Conservation (phyloP, 2,329 filamentous ascomycete genomes). For the Fusarium drepaniforme region DNA sequence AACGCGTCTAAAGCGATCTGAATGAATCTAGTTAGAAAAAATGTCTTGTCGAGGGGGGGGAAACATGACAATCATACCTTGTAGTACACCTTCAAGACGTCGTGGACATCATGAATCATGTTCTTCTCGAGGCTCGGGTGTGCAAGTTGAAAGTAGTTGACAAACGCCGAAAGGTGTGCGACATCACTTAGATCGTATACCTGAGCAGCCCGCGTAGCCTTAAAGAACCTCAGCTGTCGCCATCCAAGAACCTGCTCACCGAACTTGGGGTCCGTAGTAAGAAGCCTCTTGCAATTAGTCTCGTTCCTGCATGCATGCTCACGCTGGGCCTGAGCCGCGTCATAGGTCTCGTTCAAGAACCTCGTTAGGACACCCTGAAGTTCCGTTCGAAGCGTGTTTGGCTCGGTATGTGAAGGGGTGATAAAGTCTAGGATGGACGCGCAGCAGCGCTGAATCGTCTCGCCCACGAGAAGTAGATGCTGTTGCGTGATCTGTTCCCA, state of each 20-base stretch:
- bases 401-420: conserved; percentile 31
- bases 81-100: conserved; percentile 53
- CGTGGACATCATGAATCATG: conserved; percentile 50
- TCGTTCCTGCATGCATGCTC: conserved; percentile 18
- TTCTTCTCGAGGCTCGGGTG: conserved; percentile 39
- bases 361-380: conserved; percentile 10
- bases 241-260: conserved; percentile 31
- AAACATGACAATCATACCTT: conserved; percentile 41
- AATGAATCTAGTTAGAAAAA: background rate
- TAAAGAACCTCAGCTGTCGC: conserved; percentile 36
- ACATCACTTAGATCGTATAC: too few relatives aligned
- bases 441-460: conserved; percentile 28
- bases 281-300: conserved; percentile 19
- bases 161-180: background rate
- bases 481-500: conserved; percentile 45
- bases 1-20: background rate
- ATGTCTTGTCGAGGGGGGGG: too few relatives aligned
- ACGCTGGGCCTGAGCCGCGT: conserved; percentile 4
- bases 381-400: conserved; percentile 25
- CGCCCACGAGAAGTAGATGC: conserved; percentile 41
- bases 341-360: background rate
- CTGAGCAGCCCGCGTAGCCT: background rate
- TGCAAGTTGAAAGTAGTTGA: conserved; percentile 9
- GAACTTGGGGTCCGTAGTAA: conserved; percentile 41
- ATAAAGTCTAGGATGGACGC: conserved; percentile 24